These are phyloP conservation scores for Aspergillus clavatus DNA, from an alignment of 2,329 filamentous ascomycete species.

Conservation along the genomic window DNA sequence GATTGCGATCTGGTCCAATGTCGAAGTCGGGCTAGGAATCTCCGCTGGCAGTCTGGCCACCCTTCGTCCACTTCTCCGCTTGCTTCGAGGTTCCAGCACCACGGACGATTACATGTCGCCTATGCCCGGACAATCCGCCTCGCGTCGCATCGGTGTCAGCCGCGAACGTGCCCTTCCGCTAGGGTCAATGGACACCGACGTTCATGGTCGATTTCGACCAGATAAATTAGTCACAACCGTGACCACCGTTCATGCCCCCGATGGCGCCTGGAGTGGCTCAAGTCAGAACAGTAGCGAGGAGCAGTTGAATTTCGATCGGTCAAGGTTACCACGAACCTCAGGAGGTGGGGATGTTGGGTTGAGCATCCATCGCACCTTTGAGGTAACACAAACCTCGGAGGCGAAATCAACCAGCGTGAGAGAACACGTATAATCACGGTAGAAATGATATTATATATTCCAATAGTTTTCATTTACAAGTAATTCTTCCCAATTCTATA, in stretches of 20 bases:
- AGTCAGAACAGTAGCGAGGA: conserved; percentile 27
- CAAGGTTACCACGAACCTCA: conserved; percentile 3
- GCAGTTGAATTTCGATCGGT: conserved; percentile 18
- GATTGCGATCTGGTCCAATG: conserved; percentile 38
- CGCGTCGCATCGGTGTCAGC: conserved; percentile 15
- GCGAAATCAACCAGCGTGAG: conserved; percentile 9
- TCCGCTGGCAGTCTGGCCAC: conserved; percentile 46
- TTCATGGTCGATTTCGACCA: conserved; percentile 20
- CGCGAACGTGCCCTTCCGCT: conserved; percentile 20
- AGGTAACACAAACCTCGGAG: conserved; percentile 23
- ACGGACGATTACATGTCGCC: conserved; percentile 18
- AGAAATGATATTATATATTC: not conserved
- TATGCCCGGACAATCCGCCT: conserved; percentile 15
- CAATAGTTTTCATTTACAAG: not conserved
- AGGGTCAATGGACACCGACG: conserved; percentile 21
- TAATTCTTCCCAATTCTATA: not conserved
- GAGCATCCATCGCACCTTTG: conserved; percentile 27
- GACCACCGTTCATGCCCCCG: conserved; percentile 23
- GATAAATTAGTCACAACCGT: conserved; percentile 28
- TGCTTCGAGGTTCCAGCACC: conserved; percentile 20
- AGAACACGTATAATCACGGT: conserved; percentile 17
- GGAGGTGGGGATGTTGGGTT: conserved; percentile 18
- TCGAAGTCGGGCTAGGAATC: conserved; percentile 36
- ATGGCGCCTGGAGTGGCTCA: conserved; percentile 14
- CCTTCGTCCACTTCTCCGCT: conserved; percentile 44